Evolutionary conservation across 148 eudicot genomes (phyloP).

Genomic region (Camellia japonica): DNA sequence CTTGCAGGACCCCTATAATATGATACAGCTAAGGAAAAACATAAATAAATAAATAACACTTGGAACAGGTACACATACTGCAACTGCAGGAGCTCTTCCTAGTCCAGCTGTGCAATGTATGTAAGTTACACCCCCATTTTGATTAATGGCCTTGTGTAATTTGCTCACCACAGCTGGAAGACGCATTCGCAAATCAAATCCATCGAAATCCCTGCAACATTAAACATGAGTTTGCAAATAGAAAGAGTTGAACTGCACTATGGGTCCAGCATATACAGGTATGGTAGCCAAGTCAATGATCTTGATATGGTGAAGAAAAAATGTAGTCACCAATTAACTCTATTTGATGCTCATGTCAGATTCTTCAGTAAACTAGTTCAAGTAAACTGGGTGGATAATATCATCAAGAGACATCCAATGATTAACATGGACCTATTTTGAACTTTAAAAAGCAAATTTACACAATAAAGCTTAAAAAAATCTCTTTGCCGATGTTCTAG

Average conservation of each 20-base stretch:
- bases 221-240: constrained; percentile 8
- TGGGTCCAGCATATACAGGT: not conserved
- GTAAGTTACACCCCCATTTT: constrained; percentile 81
- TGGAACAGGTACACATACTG: constrained; percentile 44
- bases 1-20: not conserved
- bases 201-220: constrained; percentile 81
- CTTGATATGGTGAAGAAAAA: not conserved
- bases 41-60: not conserved
- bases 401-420: not conserved
- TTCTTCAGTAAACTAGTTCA: not conserved
- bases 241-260: not conserved
- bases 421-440: not conserved
- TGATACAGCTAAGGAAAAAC: not conserved
- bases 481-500: not conserved
- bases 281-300: constrained; percentile 7
- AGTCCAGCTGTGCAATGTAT: constrained; percentile 98
- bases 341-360: not conserved
- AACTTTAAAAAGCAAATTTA: not conserved
- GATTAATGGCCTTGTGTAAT: constrained; percentile 66
- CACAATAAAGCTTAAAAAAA: not conserved
- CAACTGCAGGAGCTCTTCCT: constrained; percentile 96
- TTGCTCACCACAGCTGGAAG: constrained; percentile 88
- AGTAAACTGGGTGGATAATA: not conserved
- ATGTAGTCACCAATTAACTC: not conserved
- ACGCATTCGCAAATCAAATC: constrained; percentile 77